Evolutionary conservation across 208 protist genomes (phyloP).

Genomic region (Leishmania turanica): DNA sequence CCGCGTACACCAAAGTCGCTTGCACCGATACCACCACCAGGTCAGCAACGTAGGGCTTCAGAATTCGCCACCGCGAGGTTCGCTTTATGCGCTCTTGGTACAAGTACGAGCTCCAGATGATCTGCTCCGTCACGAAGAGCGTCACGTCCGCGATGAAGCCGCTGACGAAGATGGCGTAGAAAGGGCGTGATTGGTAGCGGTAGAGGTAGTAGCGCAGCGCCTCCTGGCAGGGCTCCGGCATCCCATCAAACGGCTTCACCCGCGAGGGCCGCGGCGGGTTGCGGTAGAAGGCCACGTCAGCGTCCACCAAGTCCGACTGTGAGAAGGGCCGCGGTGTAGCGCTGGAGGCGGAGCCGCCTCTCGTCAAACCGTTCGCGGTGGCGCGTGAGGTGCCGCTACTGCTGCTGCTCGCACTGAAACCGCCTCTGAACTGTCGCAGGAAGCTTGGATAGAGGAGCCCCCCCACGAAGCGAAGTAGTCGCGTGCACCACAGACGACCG

Average conservation of each 20-base stretch:
- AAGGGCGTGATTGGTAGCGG: constrained; percentile 40
- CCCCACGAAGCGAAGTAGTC: constrained; percentile 26
- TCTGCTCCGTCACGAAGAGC: constrained; percentile 41
- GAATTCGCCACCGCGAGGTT: constrained; percentile 59
- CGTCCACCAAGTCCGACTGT: neutral
- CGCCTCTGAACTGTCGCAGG: constrained; percentile 20
- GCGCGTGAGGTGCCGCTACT: neutral
- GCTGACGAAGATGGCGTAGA: constrained; percentile 45
- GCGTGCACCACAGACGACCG: constrained; percentile 52
- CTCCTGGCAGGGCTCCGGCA: constrained; percentile 41
- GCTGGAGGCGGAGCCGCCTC: neutral
- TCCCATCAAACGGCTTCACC: constrained; percentile 22
- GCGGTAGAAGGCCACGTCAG: constrained; percentile 14
- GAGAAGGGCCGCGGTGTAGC: neutral
- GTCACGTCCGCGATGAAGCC: constrained; percentile 52
- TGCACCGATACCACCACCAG: constrained; percentile 23
- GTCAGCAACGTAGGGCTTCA: constrained; percentile 44
- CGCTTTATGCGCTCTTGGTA: constrained; percentile 30
- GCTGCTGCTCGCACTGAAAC: neutral
- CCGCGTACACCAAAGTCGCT: constrained; percentile 27
- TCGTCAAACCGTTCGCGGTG: neutral
- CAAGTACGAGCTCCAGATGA: constrained; percentile 40
- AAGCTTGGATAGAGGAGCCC: constrained; percentile 37
- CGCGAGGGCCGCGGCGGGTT: constrained; percentile 21
- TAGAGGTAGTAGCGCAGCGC: constrained; percentile 52